Percentiles rank a stretch among this genome's conserved stretches.
These are phyloP conservation scores for Penicillium sp. DNA, from an alignment of 2,329 filamentous ascomycete species.

Conservation along the genomic window DNA sequence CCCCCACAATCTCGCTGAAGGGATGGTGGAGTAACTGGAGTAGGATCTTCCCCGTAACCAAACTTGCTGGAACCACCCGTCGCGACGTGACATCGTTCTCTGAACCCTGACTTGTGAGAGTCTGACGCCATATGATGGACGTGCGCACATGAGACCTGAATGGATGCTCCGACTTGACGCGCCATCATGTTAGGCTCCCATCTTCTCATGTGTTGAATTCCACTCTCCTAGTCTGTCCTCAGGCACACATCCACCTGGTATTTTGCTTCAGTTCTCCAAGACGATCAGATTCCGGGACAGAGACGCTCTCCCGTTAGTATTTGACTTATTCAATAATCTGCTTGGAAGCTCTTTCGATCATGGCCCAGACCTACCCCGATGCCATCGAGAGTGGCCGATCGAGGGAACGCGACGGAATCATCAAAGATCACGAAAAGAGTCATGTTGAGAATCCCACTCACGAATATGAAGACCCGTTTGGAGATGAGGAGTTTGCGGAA, in stretches of 20 bases:
- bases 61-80: neutral
- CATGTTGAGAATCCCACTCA: neutral
- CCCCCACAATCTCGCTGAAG: neutral
- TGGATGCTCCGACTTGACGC: neutral
- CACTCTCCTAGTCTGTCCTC: neutral
- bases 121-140: neutral
- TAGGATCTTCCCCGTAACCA: neutral
- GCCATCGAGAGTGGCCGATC: neutral
- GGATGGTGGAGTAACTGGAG: no score
- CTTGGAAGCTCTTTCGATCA: neutral
- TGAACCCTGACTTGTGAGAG: neutral
- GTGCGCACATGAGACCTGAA: neutral
- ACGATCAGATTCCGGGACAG: neutral
- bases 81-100: neutral
- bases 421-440: neutral
- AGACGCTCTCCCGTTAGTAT: no score
- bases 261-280: neutral
- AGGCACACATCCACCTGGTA: neutral
- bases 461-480: slow-evolving; percentile 14
- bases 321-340: neutral
- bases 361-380: neutral
- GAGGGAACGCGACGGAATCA: neutral
- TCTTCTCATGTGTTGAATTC: neutral
- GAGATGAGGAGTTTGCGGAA: slow-evolving; percentile 11
- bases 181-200: neutral